Percentiles rank a stretch among this genome's conserved stretches.
phyloP scores from a whole-genome alignment of 805 yeast genomes.

The Pichia insulana region DNA sequence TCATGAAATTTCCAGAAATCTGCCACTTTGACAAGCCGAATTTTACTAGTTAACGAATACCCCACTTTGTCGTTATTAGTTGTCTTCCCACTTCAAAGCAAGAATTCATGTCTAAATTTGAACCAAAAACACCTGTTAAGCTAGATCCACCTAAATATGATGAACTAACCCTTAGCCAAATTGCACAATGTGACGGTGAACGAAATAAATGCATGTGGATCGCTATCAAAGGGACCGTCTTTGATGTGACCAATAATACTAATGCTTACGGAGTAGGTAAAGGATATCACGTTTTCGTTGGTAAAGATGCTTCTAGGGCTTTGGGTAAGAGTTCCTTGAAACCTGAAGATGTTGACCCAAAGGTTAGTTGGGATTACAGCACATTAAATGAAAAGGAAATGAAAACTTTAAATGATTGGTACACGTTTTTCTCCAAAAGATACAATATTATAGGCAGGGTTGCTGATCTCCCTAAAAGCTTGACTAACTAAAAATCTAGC shows the following conservation, averaged over 20 bases:
- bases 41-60: neutral
- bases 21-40: too few relatives aligned
- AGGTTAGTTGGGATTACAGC: slow-evolving; percentile 39
- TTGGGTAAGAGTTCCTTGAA: slow-evolving; percentile 59
- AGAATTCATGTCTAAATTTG: slow-evolving; percentile 1
- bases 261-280: slow-evolving; percentile 72
- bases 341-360: slow-evolving; percentile 38
- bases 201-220: slow-evolving; percentile 43
- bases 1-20: too few relatives aligned
- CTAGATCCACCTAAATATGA: slow-evolving; percentile 44
- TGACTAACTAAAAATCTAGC: neutral
- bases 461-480: slow-evolving; percentile 19
- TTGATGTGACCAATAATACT: slow-evolving; percentile 63
- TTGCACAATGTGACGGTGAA: slow-evolving; percentile 18
- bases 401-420: slow-evolving; percentile 68
- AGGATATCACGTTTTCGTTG: slow-evolving; percentile 64
- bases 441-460: slow-evolving; percentile 38
- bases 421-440: slow-evolving; percentile 46
- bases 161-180: slow-evolving; percentile 26
- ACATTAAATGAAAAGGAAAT: slow-evolving; percentile 52
- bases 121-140: slow-evolving; percentile 44
- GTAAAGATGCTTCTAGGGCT: slow-evolving; percentile 70
- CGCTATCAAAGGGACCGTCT: slow-evolving; percentile 67
- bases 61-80: too few relatives aligned
- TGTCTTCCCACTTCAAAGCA: too few relatives aligned